These are phyloP conservation scores for Xerocomus potaroensis DNA, from an alignment of 768 basidiomycete species.

Conservation along the genomic window DNA sequence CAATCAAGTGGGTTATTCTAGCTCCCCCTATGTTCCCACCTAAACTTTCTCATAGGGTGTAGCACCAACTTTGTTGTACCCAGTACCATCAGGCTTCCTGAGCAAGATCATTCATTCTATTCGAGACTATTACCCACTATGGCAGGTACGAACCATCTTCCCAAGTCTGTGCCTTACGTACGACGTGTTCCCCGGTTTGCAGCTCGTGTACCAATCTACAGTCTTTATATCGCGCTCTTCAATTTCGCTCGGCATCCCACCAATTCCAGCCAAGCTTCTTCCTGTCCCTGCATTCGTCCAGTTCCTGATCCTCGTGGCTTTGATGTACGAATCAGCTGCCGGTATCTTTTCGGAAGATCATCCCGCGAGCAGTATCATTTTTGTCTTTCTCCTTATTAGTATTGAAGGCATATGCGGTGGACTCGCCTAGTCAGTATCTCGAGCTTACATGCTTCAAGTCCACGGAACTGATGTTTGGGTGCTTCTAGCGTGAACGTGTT, in stretches of 20 bases:
- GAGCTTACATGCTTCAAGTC: not conserved
- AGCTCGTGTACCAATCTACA: constrained; percentile 85
- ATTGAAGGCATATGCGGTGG: constrained; percentile 93
- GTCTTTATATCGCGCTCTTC: constrained; percentile 93
- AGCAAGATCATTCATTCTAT: constrained; percentile 77
- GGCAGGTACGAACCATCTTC: constrained; percentile 58
- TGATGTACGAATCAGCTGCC: constrained; percentile 63
- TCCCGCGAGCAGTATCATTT: constrained; percentile 45
- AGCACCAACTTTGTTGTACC: constrained; percentile 84
- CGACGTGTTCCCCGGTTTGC: not conserved
- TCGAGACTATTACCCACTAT: constrained; percentile 92
- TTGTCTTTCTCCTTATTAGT: constrained; percentile 75
- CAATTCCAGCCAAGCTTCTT: constrained; percentile 66
- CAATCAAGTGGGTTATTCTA: constrained; percentile 56
- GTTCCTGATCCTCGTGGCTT: constrained; percentile 52
- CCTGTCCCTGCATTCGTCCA: constrained; percentile 76
- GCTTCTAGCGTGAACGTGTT: constrained; percentile 77
- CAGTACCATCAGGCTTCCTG: constrained; percentile 70
- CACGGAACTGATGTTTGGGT: not conserved
- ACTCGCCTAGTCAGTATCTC: constrained; percentile 70
- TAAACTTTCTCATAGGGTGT: constrained; percentile 54
- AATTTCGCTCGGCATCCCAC: constrained; percentile 78
- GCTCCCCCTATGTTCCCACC: not conserved
- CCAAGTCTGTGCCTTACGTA: constrained; percentile 2
- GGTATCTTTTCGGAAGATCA: constrained; percentile 54